Base-by-base conservation (phyloP, 352 stramenopile genomes). In the Hyaloperonospora brassicae region DNA sequence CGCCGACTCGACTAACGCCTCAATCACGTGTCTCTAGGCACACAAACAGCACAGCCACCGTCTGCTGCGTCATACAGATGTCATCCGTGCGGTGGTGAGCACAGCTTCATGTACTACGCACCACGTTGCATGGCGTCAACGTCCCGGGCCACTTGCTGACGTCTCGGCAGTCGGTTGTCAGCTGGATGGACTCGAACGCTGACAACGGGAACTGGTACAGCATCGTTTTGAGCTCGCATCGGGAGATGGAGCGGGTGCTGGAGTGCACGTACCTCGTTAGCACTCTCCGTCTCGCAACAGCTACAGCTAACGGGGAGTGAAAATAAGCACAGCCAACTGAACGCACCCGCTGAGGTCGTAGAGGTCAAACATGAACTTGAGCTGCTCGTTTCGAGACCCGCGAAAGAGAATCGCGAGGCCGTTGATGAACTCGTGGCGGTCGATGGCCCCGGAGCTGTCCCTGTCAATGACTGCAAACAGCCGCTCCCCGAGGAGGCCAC, bases 341-440 rank as follows among this genome's bases (percentile, higher is more conserved):
- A 44, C 64, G 24, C 62, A 90, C 74, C 84, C 76, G 66, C 74
- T 87, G 23, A 97, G 72, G 53, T 97, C 91, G 65, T 96, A 96
- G 43, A 97, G 72, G 49, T 95, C 84, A 51, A 97, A 97, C 43
- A 97, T 86, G 54, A 97, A 95, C 57, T 93, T 85, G 48, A 97
- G 77, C 34, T 96, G 95, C 55, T 97, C 89, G 39, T 94, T 89
- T 36, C 72, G 71, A 25, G 84, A 89, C 1, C 91, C 91, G 36
- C 87, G 77, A 42, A 85, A 81, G 12, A 92, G 70, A 47, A 92
- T 89, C 11, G 89, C 86, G 23, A 97, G 64, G 0, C 90, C 91
- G 36, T 80, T 84, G 44, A 97, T 79, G 54, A 97, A 97, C 58
- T 97, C 89, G 45, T 95, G 91, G 64, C 94, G 96, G 55, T 84